Base-by-base conservation (phyloP, 345 rosid genomes). In the Citropsis articulata region DNA sequence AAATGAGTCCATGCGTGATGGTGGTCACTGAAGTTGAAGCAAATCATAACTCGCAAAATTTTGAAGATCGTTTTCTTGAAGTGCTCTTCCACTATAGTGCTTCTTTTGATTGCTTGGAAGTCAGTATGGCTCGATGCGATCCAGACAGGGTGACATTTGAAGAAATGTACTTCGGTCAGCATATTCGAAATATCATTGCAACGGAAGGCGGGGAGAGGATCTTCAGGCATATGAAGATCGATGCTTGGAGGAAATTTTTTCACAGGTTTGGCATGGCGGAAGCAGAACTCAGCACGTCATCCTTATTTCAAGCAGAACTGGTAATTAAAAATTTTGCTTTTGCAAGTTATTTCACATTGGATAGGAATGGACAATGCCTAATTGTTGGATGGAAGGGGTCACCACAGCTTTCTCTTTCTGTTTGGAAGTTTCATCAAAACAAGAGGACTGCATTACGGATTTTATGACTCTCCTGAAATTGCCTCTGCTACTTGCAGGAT, bases 291-390 rank as follows among this genome's bases (percentile, higher is more conserved):
- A 75, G 85, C 45, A n/a, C 28, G 4, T 70, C 80, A 56, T 66
- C 82, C 5, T 67, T 75, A 31, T 75, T 31, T 31, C 75, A 79
- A 61, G 85, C 82, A 63, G 70, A 57, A 9, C 21, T 77, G 9
- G 55, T 55, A 4, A 21, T 61, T 31, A 40, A 35, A 73, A 75
- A 61, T 13, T 69, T 75, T 60, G 2, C 73, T 19, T 59, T 22
- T 69, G 73, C 78, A 42, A 25, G 18, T 48, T 67, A 7, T 19
- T 80, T 66, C 48, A 60, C 75, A 2, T 22, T 69, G 2, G 70
- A 74, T 6, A 45, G 31, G 28, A 53, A 61, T 69, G 75, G 78
- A 42, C 69, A 69, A 63, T 59, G 78, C 64, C 42, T 75, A 5
- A 45, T 45, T 9, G 50, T 45, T 45, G 50, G 18, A 45, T 45